phyloP scores from a whole-genome alignment of 1,284 basidiomycete species.

The Apiotrichum siamense region DNA sequence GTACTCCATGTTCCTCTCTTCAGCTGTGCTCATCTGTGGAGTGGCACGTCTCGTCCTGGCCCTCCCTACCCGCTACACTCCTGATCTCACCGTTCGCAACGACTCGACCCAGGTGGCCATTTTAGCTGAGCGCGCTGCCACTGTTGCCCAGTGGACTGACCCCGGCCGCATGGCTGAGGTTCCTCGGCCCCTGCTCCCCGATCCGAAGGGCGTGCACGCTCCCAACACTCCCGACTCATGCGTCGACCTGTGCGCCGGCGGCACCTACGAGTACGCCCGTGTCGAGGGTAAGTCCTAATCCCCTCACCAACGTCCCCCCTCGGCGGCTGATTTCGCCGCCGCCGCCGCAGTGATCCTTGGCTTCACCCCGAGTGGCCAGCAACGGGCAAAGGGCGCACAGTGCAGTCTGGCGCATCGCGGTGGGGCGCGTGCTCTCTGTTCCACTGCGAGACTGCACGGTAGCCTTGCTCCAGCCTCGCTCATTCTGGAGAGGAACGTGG shows the following conservation, averaged over 20 bases:
- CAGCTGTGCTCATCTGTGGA: too few relatives aligned
- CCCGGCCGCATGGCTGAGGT: conserved; percentile 39
- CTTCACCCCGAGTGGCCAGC: too few relatives aligned
- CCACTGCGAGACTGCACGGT: too few relatives aligned
- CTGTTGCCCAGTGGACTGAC: conserved; percentile 5
- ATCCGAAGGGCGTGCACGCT: conserved; percentile 5
- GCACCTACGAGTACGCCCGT: conserved; percentile 41
- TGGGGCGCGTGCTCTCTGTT: too few relatives aligned
- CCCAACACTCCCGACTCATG: conserved; percentile 40
- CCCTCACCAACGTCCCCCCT: neutral
- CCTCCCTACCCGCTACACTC: too few relatives aligned
- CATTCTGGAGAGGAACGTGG: too few relatives aligned
- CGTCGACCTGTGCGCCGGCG: conserved; percentile 32
- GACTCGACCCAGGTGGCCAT: neutral
- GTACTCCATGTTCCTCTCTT: too few relatives aligned
- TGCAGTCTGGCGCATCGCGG: too few relatives aligned
- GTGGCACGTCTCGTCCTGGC: too few relatives aligned
- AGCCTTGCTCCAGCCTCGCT: too few relatives aligned
- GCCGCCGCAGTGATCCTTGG: too few relatives aligned
- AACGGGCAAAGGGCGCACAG: too few relatives aligned
- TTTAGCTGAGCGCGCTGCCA: neutral
- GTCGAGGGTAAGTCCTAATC: conserved; percentile 29
- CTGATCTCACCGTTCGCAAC: neutral
- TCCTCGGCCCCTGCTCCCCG: conserved; percentile 20
- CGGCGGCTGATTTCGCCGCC: conserved; percentile 6